Evolutionary conservation across 306 rosid genomes (phyloP), one percentile per base, ranked within the genome.

Genomic region (Cucurbita pepo): DNA sequence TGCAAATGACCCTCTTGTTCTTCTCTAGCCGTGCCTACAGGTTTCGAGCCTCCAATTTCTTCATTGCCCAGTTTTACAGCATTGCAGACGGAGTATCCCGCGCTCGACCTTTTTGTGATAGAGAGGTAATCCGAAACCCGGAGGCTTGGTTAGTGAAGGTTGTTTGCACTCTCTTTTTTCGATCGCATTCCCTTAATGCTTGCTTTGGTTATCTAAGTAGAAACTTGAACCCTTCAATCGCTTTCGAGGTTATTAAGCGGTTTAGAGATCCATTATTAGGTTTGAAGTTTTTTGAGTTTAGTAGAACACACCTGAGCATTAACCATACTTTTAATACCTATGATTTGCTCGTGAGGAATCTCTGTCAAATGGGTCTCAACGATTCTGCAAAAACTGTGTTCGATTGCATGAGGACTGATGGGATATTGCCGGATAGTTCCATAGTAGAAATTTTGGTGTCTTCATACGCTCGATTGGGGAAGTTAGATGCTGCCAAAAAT

Each of bases 111-210:
- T 79, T 70, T 52, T 64, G 69, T 25, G 83, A 88, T 25, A 75
- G 78, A 69, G 87, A 82, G 77, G 76, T 79, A n/a, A 71, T 81
- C 15, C 69, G 75, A 70, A 82, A 80, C 66, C 77, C 92, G 41
- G 91, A 88, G 65, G 79, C 86, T 74, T 92, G 96, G 96, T 84
- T 86, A 72, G 86, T 85, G 45, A 92, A 92, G 77, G 85, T 90
- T 66, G 88, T 88, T 16, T 88, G 84, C 48, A 87, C 96, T 38
- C 80, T 90, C 37, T 87, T 90, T 77, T 77, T 87, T 74, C 83
- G 85, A 41, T 85, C 85, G 37, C 78, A 79, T 74, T 67, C 85
- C 1, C 53, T 83, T 76, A 88, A 88, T 75, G n/a, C 79, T 11
- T 78, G 78, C 77, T 40, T 81, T 36, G 82, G 82, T 76, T 90